Conservation (phyloP, 129 eudicot genomes). For the Erigeron canadensis region DNA sequence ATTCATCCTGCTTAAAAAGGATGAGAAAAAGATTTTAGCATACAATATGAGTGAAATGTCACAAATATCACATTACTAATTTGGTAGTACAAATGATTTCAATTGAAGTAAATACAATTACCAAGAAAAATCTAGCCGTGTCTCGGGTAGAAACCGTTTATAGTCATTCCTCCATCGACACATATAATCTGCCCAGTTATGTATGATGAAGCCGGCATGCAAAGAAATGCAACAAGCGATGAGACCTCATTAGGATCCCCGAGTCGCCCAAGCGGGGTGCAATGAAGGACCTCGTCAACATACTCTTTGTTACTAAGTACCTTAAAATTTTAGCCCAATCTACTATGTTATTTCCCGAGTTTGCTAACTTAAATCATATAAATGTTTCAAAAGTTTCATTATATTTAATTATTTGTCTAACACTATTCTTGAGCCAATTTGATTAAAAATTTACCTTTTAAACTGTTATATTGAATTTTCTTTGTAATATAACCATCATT, state of each 20-base stretch:
- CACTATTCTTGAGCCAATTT: conserved; percentile 6
- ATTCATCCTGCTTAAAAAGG: too few species aligned
- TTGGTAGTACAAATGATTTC: neutral
- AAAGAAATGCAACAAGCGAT: conserved; percentile 67
- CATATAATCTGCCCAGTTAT: conserved; percentile 74
- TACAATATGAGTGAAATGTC: too few species aligned
- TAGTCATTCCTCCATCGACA: conserved; percentile 79
- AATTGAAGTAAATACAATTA: neutral
- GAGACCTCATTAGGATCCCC: conserved; percentile 75
- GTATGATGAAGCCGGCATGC: conserved; percentile 77
- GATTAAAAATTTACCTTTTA: neutral
- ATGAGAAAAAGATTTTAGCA: too few species aligned
- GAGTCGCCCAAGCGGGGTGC: conserved; percentile 71
- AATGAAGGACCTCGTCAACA: conserved; percentile 55
- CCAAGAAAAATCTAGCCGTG: conserved; percentile 24
- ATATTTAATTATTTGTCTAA: neutral
- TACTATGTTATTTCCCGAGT: neutral
- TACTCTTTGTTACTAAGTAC: conserved; percentile 61
- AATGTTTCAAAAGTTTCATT: neutral
- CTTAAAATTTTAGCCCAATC: conserved; percentile 15
- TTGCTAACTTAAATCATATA: neutral
- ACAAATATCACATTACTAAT: neutral
- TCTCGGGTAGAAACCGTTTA: conserved; percentile 67
- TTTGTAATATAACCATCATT: neutral
- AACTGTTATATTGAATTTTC: neutral